Conservation (phyloP, 176 grass and related monocot species). For the Ananas comosus region DNA sequence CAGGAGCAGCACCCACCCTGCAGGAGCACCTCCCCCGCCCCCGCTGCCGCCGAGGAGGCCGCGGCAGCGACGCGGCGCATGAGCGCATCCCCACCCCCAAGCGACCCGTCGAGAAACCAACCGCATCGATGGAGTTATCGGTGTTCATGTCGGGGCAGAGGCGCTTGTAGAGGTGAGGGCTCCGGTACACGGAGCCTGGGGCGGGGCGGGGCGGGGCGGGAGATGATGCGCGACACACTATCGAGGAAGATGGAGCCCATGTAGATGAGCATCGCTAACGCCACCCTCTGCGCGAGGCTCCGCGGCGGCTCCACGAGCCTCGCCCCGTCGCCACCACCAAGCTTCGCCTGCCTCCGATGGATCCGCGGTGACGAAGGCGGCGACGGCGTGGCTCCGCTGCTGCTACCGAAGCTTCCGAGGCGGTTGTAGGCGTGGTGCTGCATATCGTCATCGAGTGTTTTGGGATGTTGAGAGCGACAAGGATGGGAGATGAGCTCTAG, state of each 20-base stretch:
- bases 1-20: no score
- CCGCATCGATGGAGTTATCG: slow-evolving; percentile 83
- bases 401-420: slow-evolving; percentile 43
- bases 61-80: no score
- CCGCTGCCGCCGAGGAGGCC: no score
- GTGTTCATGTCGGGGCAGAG: slow-evolving; percentile 72
- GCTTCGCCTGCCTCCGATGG: slow-evolving; percentile 36
- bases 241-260: slow-evolving; percentile 92
- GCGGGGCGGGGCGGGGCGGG: slow-evolving; percentile 60
- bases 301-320: slow-evolving; percentile 6
- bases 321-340: not conserved
- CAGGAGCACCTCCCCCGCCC: no score
- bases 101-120: slow-evolving; percentile 27
- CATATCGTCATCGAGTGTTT: slow-evolving; percentile 22
- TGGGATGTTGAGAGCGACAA: not conserved
- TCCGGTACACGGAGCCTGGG: slow-evolving; percentile 73
- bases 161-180: slow-evolving; percentile 72
- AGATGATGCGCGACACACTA: slow-evolving; percentile 73
- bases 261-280: slow-evolving; percentile 64
- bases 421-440: slow-evolving; percentile 61
- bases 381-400: slow-evolving; percentile 29
- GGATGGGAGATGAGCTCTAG: no score
- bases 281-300: slow-evolving; percentile 29
- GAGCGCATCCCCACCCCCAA: no score
- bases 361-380: slow-evolving; percentile 57